phyloP scores from a whole-genome alignment of 129 eudicot species.

The Sambucus nigra region DNA sequence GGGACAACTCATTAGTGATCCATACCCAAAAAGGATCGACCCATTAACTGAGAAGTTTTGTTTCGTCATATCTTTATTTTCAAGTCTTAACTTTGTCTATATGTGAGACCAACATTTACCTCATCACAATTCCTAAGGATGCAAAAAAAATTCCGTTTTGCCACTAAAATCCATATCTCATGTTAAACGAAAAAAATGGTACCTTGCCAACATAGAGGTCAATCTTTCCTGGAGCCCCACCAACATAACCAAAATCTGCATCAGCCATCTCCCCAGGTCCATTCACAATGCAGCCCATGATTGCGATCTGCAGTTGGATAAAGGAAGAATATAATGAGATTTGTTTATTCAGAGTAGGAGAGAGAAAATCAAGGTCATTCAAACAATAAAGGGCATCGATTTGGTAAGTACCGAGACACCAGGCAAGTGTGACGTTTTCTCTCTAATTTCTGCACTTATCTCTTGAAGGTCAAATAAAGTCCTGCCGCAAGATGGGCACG shows the following conservation, averaged over 20 bases:
- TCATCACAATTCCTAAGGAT: background rate
- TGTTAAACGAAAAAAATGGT: conserved; percentile 6
- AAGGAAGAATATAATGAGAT: background rate
- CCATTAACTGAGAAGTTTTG: too few relatives aligned
- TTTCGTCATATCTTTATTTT: too few relatives aligned
- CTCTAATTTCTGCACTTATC: conserved; percentile 92
- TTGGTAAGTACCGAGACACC: conserved; percentile 82
- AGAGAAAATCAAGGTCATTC: background rate
- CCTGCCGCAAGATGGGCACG: conserved; percentile 98
- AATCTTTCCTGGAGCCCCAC: conserved; percentile 99
- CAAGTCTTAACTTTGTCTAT: too few relatives aligned
- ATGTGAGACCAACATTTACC: background rate
- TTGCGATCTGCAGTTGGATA: conserved; percentile 59
- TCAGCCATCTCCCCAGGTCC: conserved; percentile 99
- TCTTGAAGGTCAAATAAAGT: conserved; percentile 95
- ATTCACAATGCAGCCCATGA: conserved; percentile 98
- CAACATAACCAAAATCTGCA: conserved; percentile 97
- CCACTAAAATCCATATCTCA: background rate
- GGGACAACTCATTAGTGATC: too few relatives aligned
- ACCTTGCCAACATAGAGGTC: conserved; percentile 98
- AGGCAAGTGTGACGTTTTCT: conserved; percentile 93
- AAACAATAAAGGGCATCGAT: conserved; percentile 4
- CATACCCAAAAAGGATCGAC: too few relatives aligned
- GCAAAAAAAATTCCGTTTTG: background rate
- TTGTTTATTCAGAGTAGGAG: background rate